Evolutionary conservation across 768 basidiomycete species (phyloP).

Genomic region (Tylopilus felleus): DNA sequence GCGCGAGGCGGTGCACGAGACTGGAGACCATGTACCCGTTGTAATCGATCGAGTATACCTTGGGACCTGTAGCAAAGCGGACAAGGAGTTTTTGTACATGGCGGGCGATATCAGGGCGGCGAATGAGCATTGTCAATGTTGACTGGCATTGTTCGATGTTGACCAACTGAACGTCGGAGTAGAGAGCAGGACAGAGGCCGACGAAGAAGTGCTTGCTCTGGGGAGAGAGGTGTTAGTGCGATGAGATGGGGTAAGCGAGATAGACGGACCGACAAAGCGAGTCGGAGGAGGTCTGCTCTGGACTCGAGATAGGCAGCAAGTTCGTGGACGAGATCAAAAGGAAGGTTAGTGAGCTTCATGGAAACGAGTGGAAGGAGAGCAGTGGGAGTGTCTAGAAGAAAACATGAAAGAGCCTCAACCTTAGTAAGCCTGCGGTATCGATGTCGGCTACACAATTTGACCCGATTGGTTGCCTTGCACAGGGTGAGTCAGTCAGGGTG

Average conservation of each 20-base stretch:
- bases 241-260: background rate
- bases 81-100: constrained; percentile 63
- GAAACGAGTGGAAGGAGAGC: background rate
- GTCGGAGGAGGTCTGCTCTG: constrained; percentile 52
- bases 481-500: no score
- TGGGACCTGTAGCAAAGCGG: constrained; percentile 34
- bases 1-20: constrained; percentile 49
- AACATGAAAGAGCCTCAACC: background rate
- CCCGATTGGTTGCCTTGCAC: background rate
- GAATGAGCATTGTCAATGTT: constrained; percentile 63
- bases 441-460: background rate
- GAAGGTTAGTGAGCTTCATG: constrained; percentile 31
- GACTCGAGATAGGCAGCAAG: constrained; percentile 53
- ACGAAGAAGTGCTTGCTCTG: constrained; percentile 57
- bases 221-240: background rate
- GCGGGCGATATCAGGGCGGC: constrained; percentile 54
- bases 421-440: background rate
- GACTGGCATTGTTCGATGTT: constrained; percentile 55
- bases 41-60: constrained; percentile 9
- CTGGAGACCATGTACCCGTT: constrained; percentile 41
- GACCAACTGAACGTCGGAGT: constrained; percentile 52
- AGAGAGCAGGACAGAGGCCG: constrained; percentile 55
- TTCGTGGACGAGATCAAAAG: constrained; percentile 66
- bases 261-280: constrained; percentile 56
- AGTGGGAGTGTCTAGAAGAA: background rate